Evolutionary conservation across 2,329 filamentous ascomycete genomes (phyloP).

Genomic region (Exophiala xenobiotica): DNA sequence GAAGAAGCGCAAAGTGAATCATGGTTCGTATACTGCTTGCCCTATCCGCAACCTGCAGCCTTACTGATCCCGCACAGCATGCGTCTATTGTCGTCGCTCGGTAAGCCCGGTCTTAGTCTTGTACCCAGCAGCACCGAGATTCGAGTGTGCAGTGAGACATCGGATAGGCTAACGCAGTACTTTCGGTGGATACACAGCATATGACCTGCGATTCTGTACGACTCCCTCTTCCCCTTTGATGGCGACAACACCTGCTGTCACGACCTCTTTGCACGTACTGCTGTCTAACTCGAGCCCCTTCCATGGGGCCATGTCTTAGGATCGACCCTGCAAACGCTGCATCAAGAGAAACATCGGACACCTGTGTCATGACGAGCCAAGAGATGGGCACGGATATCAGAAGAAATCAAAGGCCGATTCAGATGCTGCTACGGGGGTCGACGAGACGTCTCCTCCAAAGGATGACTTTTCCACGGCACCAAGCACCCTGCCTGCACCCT

Average conservation of each 20-base stretch:
- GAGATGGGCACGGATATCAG: conserved; percentile 62
- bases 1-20: conserved; percentile 86
- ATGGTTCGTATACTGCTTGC: conserved; percentile 59
- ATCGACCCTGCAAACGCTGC: conserved; percentile 94
- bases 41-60: conserved; percentile 19
- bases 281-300: conserved; percentile 37
- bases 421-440: conserved; percentile 53
- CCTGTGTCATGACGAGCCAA: conserved; percentile 94
- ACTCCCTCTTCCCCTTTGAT: conserved; percentile 25
- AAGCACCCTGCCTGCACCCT: conserved; percentile 52
- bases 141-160: conserved; percentile 30
- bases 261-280: conserved; percentile 24
- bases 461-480: conserved; percentile 45
- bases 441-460: conserved; percentile 53
- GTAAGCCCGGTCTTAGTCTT: conserved; percentile 54
- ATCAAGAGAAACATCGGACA: conserved; percentile 99
- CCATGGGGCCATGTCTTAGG: conserved; percentile 55
- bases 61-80: conserved; percentile 57
- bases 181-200: conserved; percentile 61
- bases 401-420: conserved; percentile 74
- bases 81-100: conserved; percentile 86
- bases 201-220: conserved; percentile 85
- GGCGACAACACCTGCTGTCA: conserved; percentile 22
- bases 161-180: conserved; percentile 47
- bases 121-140: conserved; percentile 19